Evolutionary conservation across 345 rosid genomes (phyloP).

Genomic region (Salix dunnii): DNA sequence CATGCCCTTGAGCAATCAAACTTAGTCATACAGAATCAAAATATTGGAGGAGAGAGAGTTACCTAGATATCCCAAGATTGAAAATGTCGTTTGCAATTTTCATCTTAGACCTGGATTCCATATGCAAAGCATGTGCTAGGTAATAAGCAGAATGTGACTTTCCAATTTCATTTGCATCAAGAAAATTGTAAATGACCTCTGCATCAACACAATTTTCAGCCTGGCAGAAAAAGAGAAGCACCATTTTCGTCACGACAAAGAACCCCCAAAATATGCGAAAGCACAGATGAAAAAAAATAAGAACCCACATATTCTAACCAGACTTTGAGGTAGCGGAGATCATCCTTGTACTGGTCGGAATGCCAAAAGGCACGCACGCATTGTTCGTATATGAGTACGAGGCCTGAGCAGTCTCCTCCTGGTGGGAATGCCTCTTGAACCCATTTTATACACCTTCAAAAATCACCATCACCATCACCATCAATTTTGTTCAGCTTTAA

Average conservation of each 20-base stretch:
- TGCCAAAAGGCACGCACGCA: conserved; percentile 91
- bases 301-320: conserved; percentile 89
- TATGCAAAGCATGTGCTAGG: conserved; percentile 58
- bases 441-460: conserved; percentile 83
- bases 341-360: conserved; percentile 69
- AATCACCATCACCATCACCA: neutral
- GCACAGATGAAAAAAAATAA: neutral
- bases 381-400: conserved; percentile 78
- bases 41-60: conserved; percentile 4
- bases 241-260: neutral
- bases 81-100: conserved; percentile 76
- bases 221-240: conserved; percentile 29
- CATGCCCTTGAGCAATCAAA: neutral
- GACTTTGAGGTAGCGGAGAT: conserved; percentile 91
- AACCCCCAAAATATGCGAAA: neutral
- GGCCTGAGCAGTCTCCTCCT: conserved; percentile 77
- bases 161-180: conserved; percentile 81
- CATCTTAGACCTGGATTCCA: conserved; percentile 74
- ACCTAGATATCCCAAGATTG: conserved; percentile 71
- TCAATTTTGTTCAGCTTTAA: neutral
- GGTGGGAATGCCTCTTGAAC: conserved; percentile 87
- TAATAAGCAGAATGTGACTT: conserved; percentile 60
- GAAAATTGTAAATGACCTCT: conserved; percentile 67
- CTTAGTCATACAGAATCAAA: neutral
- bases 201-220: conserved; percentile 82